Conservation (phyloP, 257 asterid genomes). For the Solanum dulcamara region DNA sequence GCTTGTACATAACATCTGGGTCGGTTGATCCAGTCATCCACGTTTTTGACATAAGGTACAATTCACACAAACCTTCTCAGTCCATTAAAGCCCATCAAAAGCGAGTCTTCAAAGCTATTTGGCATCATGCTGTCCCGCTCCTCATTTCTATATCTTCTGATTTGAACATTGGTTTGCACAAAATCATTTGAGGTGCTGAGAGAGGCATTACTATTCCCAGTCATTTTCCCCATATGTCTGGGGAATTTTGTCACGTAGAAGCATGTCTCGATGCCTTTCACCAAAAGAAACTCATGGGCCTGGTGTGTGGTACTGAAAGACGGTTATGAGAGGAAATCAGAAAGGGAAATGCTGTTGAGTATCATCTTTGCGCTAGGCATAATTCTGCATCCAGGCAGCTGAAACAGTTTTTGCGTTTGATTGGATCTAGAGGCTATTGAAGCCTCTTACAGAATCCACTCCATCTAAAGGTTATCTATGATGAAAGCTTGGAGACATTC, state of each 20-base stretch:
- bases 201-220: neutral
- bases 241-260: neutral
- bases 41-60: slow-evolving; percentile 69
- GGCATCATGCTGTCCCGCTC: slow-evolving; percentile 78
- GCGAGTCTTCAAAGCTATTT: slow-evolving; percentile 85
- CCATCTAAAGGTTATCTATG: neutral
- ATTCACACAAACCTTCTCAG: slow-evolving; percentile 56
- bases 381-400: neutral
- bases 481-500: neutral
- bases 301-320: neutral
- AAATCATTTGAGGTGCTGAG: slow-evolving; percentile 15
- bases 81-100: slow-evolving; percentile 76
- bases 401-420: neutral
- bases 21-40: slow-evolving; percentile 83
- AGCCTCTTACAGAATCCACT: neutral
- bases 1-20: slow-evolving; percentile 68
- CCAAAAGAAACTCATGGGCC: neutral
- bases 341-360: neutral
- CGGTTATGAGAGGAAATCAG: neutral
- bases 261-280: neutral
- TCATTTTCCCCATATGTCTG: neutral
- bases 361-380: neutral
- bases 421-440: neutral
- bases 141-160: slow-evolving; percentile 91
- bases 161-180: slow-evolving; percentile 72